A percentile compares a stretch with the other conserved stretches of the same genome.
Conservation (phyloP, 352 stramenopile genomes). For the Pythium vanterpoolii region DNA sequence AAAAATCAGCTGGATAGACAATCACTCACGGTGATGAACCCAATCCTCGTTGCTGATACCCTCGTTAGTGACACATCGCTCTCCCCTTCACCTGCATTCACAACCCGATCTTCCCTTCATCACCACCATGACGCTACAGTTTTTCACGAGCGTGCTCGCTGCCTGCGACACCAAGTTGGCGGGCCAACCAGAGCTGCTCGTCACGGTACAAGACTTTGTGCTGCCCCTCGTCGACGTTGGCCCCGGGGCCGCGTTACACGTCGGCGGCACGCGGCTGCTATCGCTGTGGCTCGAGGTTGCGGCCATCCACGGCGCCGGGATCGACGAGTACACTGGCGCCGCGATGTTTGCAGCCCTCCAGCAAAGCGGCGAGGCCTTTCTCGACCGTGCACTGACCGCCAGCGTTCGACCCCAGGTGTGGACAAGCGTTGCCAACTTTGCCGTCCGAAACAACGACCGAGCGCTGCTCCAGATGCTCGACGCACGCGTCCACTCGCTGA, state of each 20-base stretch:
- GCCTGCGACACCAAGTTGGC: conserved; percentile 1
- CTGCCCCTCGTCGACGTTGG: background rate
- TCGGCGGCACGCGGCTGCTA: conserved; percentile 2
- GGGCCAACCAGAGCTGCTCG: background rate
- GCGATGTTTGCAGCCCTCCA: conserved; percentile 2
- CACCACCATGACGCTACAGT: background rate
- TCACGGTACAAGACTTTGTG: conserved; percentile 2
- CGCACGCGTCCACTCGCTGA: background rate
- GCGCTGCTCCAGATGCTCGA: background rate
- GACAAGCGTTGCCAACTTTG: conserved; percentile 1
- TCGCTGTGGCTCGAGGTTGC: conserved; percentile 6
- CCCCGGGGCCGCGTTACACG: background rate
- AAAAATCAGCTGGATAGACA: background rate
- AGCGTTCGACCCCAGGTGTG: background rate
- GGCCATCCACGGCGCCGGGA: background rate
- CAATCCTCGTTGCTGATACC: background rate
- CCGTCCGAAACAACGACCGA: background rate
- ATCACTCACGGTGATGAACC: background rate
- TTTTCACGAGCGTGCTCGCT: background rate
- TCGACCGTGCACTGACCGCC: background rate
- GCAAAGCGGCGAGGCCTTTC: background rate
- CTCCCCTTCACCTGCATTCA: background rate
- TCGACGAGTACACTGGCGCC: conserved; percentile 1
- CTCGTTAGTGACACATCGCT: background rate
- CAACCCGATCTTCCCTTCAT: background rate